Base-by-base conservation (phyloP, 495 filamentous ascomycete genomes). In the Talaromyces nanjingensis region DNA sequence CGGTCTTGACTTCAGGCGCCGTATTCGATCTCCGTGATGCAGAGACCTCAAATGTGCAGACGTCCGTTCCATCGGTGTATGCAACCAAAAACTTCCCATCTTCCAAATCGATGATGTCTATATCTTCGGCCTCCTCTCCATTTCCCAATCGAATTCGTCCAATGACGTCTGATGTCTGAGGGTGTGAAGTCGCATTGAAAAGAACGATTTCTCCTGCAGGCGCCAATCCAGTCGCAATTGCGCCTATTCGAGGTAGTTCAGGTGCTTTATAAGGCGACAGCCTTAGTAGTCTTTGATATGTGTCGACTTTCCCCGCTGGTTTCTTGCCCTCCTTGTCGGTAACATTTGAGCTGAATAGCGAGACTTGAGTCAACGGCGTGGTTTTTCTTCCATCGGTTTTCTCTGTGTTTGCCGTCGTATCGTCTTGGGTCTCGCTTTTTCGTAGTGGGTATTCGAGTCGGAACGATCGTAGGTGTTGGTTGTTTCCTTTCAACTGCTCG, bases 401-500 rank as follows among this genome's bases (percentile, higher is more conserved):
- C 14, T 76, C 64, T 76, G 53, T 75, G 47, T 73, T 65, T 64
- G 69, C 65, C 64, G 69, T 67, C 27, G 65, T 64, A 34, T 67
- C 64, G 6, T 62, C 31, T 62, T 45, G 69, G 61, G 63, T 74
- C 69, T 67, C 78, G 9, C 56, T 70, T 29, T 68, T 73, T 58
- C 68, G 66, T 4, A 68, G 71, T 18, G 77, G 82, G 49, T 76
- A 77, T 57, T 83, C 77, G 64, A 93, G 79, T 53, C 79, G 72
- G 68, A 97, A 94, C n/a, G 91, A 81, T 55, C 93, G 82, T 63
- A 98, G 84, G 73, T 98, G 94, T 67, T 91, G 83, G 70, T 98
- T 98, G 69, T 87, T 91, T 31, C 89, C 91, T 64, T 85, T 85
- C 67, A 85, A 75, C 58, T 90, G 82, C 49, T 91, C 85, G 1